Evolutionary conservation across 2,329 filamentous ascomycete genomes (phyloP), one percentile per base, ranked within the genome.

Genomic region (Capronia epimyces): DNA sequence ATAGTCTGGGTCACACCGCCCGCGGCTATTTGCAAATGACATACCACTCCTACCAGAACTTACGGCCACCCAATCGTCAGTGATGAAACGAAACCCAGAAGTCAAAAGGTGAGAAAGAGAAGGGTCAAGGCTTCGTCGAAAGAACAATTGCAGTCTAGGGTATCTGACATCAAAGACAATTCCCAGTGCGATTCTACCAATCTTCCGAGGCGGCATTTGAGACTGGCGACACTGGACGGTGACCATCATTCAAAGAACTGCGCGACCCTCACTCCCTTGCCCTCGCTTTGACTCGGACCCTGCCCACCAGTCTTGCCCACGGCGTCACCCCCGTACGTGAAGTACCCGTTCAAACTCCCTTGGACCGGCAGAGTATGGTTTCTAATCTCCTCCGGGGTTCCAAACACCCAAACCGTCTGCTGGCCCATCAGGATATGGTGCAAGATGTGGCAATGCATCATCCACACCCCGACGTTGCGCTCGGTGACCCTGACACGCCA

Each of bases 401-500:
- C 74, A 64, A 75, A 70, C 0, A 71, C 61, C 69, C 72, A 75
- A 1, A 71, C 71, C 1, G 66, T 60, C 50, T 56, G 52, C 47
- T 57, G 52, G 13, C 57, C 57, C 71, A 75, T 72, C 1, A 72
- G 60, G 68, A 74, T 74, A 59, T 77, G 74, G 53, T 72, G 68
- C 46, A 75, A 52, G 13, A 71, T 70, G 60, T 77, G 74, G 50
- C 74, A 77, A 60, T 77, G 74, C 36, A 75, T 61, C 71, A 76
- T 71, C 71, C 72, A 76, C 2, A 73, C 72, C 0, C 80, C 80
- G 0, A 74, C 63, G 29, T 37, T 37, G 34, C 34, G 34, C 34
- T 51, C 44, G 2, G 50, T 53, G 16, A 82, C 74, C 1, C 77
- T 67, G 1, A 83, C 63, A 5, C 81, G 69, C 81, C 81, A 84